A percentile compares a stretch with the other conserved stretches of the same genome.
These are phyloP conservation scores for Fusarium luffae DNA, from an alignment of 2,329 filamentous ascomycete genomes.

Conservation along the genomic window DNA sequence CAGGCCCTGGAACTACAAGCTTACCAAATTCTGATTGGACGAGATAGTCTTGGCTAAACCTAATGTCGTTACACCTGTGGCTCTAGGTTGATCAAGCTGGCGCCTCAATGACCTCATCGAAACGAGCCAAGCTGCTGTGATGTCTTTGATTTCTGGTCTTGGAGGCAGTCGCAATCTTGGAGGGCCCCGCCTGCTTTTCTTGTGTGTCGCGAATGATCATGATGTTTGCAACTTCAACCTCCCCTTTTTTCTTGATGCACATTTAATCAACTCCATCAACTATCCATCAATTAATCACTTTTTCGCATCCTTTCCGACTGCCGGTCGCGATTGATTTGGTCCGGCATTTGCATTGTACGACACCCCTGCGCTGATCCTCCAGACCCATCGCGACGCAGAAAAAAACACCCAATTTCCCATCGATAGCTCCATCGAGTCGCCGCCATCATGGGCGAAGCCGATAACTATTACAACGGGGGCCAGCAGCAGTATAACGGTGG, in stretches of 20 bases:
- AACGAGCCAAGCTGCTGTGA: constrained; percentile 29
- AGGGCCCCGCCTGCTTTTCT: constrained; percentile 23
- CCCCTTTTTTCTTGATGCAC: background rate
- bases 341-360: background rate
- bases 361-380: constrained; percentile 34
- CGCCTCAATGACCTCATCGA: constrained; percentile 36
- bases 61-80: constrained; percentile 9
- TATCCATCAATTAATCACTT: constrained; percentile 1
- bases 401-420: background rate
- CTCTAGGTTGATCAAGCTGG: constrained; percentile 17
- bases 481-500: constrained; percentile 41
- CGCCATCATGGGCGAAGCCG: constrained; percentile 50
- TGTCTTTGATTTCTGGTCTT: constrained; percentile 32
- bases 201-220: constrained; percentile 2
- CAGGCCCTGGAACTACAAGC: constrained; percentile 11
- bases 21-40: background rate
- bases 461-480: constrained; percentile 48
- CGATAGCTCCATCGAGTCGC: constrained; percentile 8
- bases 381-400: constrained; percentile 7
- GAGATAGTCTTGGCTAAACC: background rate
- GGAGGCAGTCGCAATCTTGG: constrained; percentile 26
- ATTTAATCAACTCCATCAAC: background rate
- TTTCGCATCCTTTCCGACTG: background rate
- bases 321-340: constrained; percentile 9
- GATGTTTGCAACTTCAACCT: background rate